Base-by-base conservation (phyloP, 495 filamentous ascomycete genomes). In the Daldinia decipiens region DNA sequence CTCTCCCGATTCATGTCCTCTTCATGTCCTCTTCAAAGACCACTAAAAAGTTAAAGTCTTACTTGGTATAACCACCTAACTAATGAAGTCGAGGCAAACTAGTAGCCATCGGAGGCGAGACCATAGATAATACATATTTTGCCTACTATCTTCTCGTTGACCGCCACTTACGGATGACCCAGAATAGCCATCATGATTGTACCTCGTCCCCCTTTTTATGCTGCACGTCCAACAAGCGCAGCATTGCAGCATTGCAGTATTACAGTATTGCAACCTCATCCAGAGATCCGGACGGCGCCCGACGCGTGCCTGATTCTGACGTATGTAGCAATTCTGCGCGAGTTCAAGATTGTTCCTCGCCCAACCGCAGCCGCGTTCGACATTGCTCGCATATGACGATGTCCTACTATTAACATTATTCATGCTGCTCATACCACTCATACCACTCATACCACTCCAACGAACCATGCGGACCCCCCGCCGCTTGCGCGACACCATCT, bases 91-190 rank as follows among this genome's bases (percentile, higher is more conserved):
- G 34, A 38, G 50, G 55, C 38, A 26, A 52, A 31, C 38, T 34
- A 34, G n/a, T 34, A 34, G n/a, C 63, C 63, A 31, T 39, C 53
- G 2, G 58, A 47, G 43, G 34, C 17, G 47, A 59, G 51, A 36
- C 57, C 53, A 43, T 66, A 66, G 3, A 9, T 6, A 5, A 50
- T 55, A 45, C 45, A 9, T 34, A 21, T 34, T 29, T 54, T 27
- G 4, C 26, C 1, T 27, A 27, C 58, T 32, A 7, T 56, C 54
- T 54, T 32, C 40, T 36, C 34, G 38, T 56, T 72, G 65, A 72
- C 70, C 70, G 65, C 70, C 43, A 72, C 60, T 68, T 72, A 56
- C 9, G 1, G 51, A 66, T 69, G 70, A 69, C 65, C 68, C 70
- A 66, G 65, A 31, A 27, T 21, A 39, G 17, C 52, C 70, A 66